phyloP scores from a whole-genome alignment of 768 basidiomycete genomes.

The Macrolepiota albuminosa region DNA sequence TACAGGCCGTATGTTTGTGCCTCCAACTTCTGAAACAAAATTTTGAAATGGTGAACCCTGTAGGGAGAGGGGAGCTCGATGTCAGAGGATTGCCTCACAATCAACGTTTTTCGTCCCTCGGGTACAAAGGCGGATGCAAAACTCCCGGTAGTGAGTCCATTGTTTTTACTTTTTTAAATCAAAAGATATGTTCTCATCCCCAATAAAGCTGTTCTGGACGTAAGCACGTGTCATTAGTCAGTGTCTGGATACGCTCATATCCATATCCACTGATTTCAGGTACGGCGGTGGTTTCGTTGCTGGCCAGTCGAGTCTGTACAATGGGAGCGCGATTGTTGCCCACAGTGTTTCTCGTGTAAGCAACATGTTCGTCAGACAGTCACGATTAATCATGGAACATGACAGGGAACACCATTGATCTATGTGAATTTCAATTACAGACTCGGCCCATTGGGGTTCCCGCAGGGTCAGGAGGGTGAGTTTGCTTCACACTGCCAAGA shows the following conservation, averaged over 20 bases:
- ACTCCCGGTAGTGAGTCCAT: constrained; percentile 33
- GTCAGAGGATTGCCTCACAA: constrained; percentile 57
- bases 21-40: not conserved
- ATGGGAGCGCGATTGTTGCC: constrained; percentile 17
- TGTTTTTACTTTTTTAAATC: not conserved
- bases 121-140: constrained; percentile 22
- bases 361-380: too few relatives aligned
- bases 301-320: constrained; percentile 16
- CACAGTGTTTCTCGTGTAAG: not conserved
- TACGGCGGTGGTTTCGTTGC: constrained; percentile 21
- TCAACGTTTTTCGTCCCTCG: constrained; percentile 52
- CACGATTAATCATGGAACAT: too few relatives aligned
- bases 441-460: constrained; percentile 44
- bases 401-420: constrained; percentile 36
- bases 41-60: not conserved
- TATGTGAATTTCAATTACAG: constrained; percentile 50
- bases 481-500: not conserved
- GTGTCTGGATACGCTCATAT: not conserved
- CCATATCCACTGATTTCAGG: constrained; percentile 1
- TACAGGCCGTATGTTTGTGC: constrained; percentile 35
- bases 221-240: constrained; percentile 12
- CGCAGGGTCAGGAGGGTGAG: constrained; percentile 29
- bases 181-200: not conserved
- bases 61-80: constrained; percentile 10
- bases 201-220: constrained; percentile 35